These are phyloP conservation scores for Penicillium egyptiacum DNA, from an alignment of 495 filamentous ascomycete genomes.

Conservation along the genomic window DNA sequence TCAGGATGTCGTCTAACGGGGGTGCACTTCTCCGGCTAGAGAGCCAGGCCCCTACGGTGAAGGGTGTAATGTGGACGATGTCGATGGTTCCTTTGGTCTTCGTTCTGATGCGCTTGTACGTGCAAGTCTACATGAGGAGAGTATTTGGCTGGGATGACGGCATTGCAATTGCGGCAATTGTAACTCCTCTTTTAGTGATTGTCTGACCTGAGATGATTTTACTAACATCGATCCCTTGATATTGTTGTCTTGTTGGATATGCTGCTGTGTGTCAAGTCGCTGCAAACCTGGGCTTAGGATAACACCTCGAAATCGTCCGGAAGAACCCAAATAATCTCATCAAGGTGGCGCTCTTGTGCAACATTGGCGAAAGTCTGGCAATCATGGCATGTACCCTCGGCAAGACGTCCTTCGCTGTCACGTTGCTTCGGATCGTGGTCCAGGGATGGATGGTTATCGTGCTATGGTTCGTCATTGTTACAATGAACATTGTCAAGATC, in stretches of 20 bases:
- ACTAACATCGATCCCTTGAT: background rate
- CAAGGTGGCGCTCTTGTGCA: slow-evolving; percentile 22
- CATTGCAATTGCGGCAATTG: slow-evolving; percentile 24
- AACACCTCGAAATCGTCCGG: slow-evolving; percentile 19
- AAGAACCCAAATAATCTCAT: slow-evolving; percentile 22
- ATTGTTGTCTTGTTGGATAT: slow-evolving; percentile 26
- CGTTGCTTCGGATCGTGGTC: slow-evolving; percentile 23
- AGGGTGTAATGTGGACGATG: slow-evolving; percentile 34
- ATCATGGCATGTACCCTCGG: slow-evolving; percentile 27
- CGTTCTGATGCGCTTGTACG: slow-evolving; percentile 26
- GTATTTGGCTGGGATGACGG: slow-evolving; percentile 35
- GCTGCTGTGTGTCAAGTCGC: slow-evolving; percentile 28
- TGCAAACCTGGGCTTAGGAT: slow-evolving; percentile 18
- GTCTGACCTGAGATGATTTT: background rate
- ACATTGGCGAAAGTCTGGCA: slow-evolving; percentile 23
- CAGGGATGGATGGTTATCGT: slow-evolving; percentile 21
- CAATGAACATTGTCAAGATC: slow-evolving; percentile 24
- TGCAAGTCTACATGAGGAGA: slow-evolving; percentile 21
- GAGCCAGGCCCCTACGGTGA: slow-evolving; percentile 20
- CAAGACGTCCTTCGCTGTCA: slow-evolving; percentile 26
- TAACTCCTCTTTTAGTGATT: slow-evolving; percentile 1
- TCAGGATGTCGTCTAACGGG: slow-evolving; percentile 1
- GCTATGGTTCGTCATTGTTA: slow-evolving; percentile 25
- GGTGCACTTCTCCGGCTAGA: slow-evolving; percentile 5
- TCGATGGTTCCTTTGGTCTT: slow-evolving; percentile 22